Percentiles rank a stretch among this genome's conserved stretches.
Conservation (phyloP, 495 filamentous ascomycete species). For the Xylaria cubensis region DNA sequence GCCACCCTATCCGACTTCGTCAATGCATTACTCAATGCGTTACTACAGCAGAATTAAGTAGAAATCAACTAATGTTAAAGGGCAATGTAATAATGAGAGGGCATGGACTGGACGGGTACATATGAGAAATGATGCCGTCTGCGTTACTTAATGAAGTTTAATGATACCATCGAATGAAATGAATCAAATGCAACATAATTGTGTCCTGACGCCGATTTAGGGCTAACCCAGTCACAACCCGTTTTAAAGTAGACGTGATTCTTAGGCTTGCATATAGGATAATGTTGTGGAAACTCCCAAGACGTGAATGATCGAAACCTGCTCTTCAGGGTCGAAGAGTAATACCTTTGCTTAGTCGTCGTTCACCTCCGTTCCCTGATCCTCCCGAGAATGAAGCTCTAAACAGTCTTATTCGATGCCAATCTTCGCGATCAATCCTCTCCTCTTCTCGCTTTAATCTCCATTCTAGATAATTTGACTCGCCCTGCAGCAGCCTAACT, state of each 20-base stretch:
- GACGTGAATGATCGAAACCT: background rate
- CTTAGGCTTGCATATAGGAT: background rate
- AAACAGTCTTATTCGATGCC: slow-evolving; percentile 37
- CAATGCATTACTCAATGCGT: slow-evolving; percentile 43
- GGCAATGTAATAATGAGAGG: slow-evolving; percentile 28
- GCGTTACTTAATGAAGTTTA: slow-evolving; percentile 32
- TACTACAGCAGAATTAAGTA: slow-evolving; percentile 37
- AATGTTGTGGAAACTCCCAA: background rate
- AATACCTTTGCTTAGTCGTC: background rate
- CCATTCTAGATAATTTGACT: slow-evolving; percentile 39
- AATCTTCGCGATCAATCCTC: slow-evolving; percentile 36
- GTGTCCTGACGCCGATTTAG: background rate
- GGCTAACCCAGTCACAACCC: background rate
- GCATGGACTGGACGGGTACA: slow-evolving; percentile 24
- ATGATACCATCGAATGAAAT: slow-evolving; percentile 27
- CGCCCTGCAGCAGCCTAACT: slow-evolving; percentile 35
- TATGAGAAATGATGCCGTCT: slow-evolving; percentile 33
- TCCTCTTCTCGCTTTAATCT: slow-evolving; percentile 37
- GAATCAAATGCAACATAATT: slow-evolving; percentile 5
- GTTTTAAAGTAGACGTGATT: background rate
- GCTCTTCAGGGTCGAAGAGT: background rate
- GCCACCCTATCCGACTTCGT: slow-evolving; percentile 45
- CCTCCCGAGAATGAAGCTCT: slow-evolving; percentile 31
- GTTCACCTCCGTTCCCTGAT: background rate
- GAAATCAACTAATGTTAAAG: background rate